Base-by-base conservation (phyloP, 2,329 filamentous ascomycete species). In the Apiospora sp. region DNA sequence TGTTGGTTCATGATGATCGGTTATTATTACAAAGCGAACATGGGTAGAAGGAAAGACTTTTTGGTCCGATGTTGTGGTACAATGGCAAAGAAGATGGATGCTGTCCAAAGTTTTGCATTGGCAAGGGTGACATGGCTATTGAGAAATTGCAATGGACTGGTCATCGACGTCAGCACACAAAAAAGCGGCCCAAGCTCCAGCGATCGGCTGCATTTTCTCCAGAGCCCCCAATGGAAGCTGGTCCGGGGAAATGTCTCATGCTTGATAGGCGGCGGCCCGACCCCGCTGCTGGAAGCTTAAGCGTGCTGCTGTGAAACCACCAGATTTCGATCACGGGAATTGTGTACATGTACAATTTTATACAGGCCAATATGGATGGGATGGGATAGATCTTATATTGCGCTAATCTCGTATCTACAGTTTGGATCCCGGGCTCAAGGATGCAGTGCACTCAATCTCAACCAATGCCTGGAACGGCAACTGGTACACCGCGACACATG, bases 401-500 rank as follows among this genome's bases (percentile, higher is more conserved):
- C 3, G 14, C 1, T 51, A 27, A 4, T 4, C 12, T 24, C 22
- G 8, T n/a, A 43, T 37, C 72, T 72, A 78, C 12, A 78, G 48
- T 70, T 77, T 78, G 5, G 74, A 30, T 3, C 3, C 30, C 4
- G 73, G 41, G 30, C 73, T 71, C 48, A 75, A 44, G 19, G 79
- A 79, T 3, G 91, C 91, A 80, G 92, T 91, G 79, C 90, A 92
- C 84, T 95, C 92, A 79, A 95, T 93, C 85, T 94, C 93, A 12
- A 95, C 90, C 72, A 92, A 89, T 4, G 92, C 92, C 14, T 89
- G 88, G 78, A 92, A 88, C 1, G 92, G 93, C 76, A 95, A 83
- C 79, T 92, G 88, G 82, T 93, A 90, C 16, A 94, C 93, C 0
- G 92, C 92, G 37, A 95, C 92, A 79, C 92, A 95, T 70, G 90